Evolutionary conservation across 1,139 yeast genomes (phyloP).

Genomic region (Suhomyces yuchorum): DNA sequence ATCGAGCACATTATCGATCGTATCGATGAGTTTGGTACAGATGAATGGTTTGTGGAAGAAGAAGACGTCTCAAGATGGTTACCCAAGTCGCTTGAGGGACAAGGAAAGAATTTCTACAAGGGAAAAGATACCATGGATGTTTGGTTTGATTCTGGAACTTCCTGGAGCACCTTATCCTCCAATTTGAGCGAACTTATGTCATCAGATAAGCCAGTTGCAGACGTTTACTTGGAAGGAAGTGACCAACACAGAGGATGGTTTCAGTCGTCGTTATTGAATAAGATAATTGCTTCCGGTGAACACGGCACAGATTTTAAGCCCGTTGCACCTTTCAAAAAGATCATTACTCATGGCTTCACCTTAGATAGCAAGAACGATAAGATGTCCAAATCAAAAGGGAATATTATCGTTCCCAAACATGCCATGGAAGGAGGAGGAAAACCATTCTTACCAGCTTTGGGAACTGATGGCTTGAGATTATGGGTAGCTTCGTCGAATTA

Average conservation of each 20-base stretch:
- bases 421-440: slow-evolving; percentile 68
- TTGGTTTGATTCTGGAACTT: slow-evolving; percentile 97
- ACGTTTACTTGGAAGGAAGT: slow-evolving; percentile 87
- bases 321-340: slow-evolving; percentile 65
- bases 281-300: slow-evolving; percentile 54
- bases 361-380: slow-evolving; percentile 83
- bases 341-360: slow-evolving; percentile 92
- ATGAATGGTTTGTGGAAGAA: slow-evolving; percentile 72
- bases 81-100: slow-evolving; percentile 44
- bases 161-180: slow-evolving; percentile 71
- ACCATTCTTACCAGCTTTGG: slow-evolving; percentile 64
- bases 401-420: slow-evolving; percentile 68
- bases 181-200: slow-evolving; percentile 32
- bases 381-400: slow-evolving; percentile 94
- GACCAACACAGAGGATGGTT: slow-evolving; percentile 99
- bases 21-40: slow-evolving; percentile 63
- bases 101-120: slow-evolving; percentile 51
- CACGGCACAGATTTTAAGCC: slow-evolving; percentile 41
- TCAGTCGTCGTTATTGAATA: slow-evolving; percentile 87
- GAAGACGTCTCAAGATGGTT: slow-evolving; percentile 69
- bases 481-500: slow-evolving; percentile 93
- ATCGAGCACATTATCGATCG: slow-evolving; percentile 56
- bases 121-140: slow-evolving; percentile 96
- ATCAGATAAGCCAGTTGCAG: slow-evolving; percentile 52
- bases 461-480: slow-evolving; percentile 87